These are phyloP conservation scores for Avena sativa DNA, from an alignment of 176 grass and related monocot species.

Conservation along the genomic window DNA sequence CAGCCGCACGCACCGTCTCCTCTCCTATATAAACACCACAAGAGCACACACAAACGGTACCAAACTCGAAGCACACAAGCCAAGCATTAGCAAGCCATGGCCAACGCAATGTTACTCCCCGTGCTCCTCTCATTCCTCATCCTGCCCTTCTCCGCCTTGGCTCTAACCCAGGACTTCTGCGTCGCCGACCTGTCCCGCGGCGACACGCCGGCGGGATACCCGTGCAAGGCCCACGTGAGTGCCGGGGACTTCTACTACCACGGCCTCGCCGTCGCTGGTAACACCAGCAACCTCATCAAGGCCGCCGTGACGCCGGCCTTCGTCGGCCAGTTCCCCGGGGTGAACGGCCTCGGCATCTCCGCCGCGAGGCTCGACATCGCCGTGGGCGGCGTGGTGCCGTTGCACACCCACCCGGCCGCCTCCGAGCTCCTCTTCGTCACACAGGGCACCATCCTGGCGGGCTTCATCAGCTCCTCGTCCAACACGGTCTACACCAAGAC, in stretches of 20 bases:
- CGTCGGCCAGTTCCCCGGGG: slow-evolving; percentile 27
- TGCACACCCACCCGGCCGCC: slow-evolving; percentile 28
- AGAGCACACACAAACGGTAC: neutral
- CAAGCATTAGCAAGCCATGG: slow-evolving; percentile 31
- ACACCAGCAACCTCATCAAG: slow-evolving; percentile 66
- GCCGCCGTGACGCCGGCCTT: slow-evolving; percentile 59
- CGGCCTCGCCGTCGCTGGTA: slow-evolving; percentile 57
- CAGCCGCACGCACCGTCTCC: neutral
- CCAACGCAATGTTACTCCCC: slow-evolving; percentile 49
- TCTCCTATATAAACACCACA: slow-evolving; percentile 6
- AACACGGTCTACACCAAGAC: slow-evolving; percentile 46
- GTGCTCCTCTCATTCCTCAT: slow-evolving; percentile 67
- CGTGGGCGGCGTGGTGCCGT: slow-evolving; percentile 15
- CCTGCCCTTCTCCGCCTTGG: slow-evolving; percentile 34
- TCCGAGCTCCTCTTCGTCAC: slow-evolving; percentile 23
- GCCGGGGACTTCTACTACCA: slow-evolving; percentile 56
- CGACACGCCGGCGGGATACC: slow-evolving; percentile 61
- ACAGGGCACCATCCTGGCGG: slow-evolving; percentile 43
- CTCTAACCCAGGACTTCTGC: slow-evolving; percentile 76
- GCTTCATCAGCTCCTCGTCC: slow-evolving; percentile 62
- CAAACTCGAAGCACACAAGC: neutral
- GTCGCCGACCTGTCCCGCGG: slow-evolving; percentile 61
- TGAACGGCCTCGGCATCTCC: slow-evolving; percentile 21
- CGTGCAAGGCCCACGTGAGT: neutral
- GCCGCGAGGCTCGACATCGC: slow-evolving; percentile 24